These are phyloP conservation scores for Fusarium graminum DNA, from an alignment of 2,329 filamentous ascomycete genomes.

Conservation along the genomic window DNA sequence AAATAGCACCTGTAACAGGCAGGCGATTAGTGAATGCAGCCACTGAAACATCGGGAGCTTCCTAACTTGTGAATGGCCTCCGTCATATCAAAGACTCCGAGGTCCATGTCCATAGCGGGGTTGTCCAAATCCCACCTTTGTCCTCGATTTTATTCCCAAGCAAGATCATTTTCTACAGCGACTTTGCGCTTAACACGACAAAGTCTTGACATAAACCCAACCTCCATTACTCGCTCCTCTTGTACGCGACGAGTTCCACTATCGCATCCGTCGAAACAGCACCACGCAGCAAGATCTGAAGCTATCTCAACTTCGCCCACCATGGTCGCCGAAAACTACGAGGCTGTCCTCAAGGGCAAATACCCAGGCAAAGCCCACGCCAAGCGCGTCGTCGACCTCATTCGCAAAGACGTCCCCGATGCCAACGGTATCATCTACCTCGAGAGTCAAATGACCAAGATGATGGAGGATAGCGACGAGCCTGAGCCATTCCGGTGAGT, in stretches of 20 bases:
- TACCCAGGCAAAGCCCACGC: constrained; percentile 91
- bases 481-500: constrained; percentile 80
- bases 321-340: constrained; percentile 60
- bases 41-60: constrained; percentile 41
- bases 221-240: background rate
- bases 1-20: constrained; percentile 35
- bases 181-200: background rate
- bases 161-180: constrained; percentile 2
- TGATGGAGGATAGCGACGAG: constrained; percentile 92
- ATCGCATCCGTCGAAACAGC: constrained; percentile 4
- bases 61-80: constrained; percentile 39
- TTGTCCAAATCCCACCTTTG: constrained; percentile 29
- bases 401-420: constrained; percentile 75
- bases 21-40: constrained; percentile 34
- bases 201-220: background rate
- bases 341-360: constrained; percentile 70
- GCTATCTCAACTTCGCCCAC: constrained; percentile 20
- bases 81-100: constrained; percentile 36
- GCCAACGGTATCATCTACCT: constrained; percentile 83
- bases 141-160: constrained; percentile 11
- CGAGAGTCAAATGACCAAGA: constrained; percentile 82
- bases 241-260: constrained; percentile 1
- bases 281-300: constrained; percentile 23
- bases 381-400: constrained; percentile 82
- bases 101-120: constrained; percentile 38